phyloP scores from a whole-genome alignment of 345 rosid species.

The Acer saccharum region DNA sequence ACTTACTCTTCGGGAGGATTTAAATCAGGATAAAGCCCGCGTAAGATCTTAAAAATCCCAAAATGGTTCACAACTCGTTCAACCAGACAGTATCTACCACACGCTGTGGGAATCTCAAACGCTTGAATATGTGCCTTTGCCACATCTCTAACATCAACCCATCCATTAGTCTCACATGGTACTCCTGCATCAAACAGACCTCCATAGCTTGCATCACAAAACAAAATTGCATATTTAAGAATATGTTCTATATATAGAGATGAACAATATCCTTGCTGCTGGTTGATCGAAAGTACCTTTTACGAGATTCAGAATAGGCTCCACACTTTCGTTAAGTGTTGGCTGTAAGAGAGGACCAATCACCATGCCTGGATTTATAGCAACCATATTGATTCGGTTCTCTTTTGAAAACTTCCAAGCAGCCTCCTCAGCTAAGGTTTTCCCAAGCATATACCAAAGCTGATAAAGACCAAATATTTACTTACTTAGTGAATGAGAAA shows the following conservation, averaged over 20 bases:
- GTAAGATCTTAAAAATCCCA: slow-evolving; percentile 20
- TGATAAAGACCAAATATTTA: too few relatives aligned
- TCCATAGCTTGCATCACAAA: neutral
- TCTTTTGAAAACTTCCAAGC: slow-evolving; percentile 50
- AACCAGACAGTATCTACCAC: slow-evolving; percentile 44
- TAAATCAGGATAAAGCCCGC: slow-evolving; percentile 4
- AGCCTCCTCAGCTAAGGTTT: slow-evolving; percentile 34
- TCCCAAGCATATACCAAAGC: slow-evolving; percentile 40
- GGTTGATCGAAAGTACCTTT: neutral
- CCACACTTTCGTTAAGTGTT: slow-evolving; percentile 30
- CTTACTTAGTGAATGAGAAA: neutral
- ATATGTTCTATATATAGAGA: too few relatives aligned
- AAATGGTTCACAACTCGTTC: slow-evolving; percentile 11
- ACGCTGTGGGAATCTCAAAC: slow-evolving; percentile 48
- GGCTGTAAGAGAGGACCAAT: slow-evolving; percentile 51
- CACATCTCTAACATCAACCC: slow-evolving; percentile 53
- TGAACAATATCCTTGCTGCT: too few relatives aligned
- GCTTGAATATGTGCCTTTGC: slow-evolving; percentile 59
- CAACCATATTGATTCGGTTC: slow-evolving; percentile 43
- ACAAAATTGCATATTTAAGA: neutral
- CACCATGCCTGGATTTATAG: slow-evolving; percentile 37
- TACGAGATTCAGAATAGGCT: slow-evolving; percentile 21
- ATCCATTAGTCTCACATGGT: slow-evolving; percentile 18
- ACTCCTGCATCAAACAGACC: neutral
- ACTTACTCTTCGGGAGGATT: slow-evolving; percentile 30